Base-by-base conservation (phyloP, 441 rosid species). In the Breynia disticha region DNA sequence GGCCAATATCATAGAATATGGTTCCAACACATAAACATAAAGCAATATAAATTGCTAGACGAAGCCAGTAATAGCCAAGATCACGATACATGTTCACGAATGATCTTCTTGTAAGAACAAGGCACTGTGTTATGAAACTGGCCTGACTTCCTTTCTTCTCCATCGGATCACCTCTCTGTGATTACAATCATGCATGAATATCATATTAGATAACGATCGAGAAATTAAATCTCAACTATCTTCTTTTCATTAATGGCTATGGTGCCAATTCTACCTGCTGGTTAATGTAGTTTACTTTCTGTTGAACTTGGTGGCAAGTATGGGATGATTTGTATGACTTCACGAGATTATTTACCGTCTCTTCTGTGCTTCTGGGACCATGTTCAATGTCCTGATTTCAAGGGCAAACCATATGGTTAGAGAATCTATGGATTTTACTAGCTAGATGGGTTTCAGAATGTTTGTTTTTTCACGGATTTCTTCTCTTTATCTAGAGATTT, bases 61-160 rank as follows among this genome's bases (percentile, higher is more conserved):
- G 85, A 4, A 79, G 54, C 85, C 85, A 79, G 20, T 82, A 82
- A 43, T 82, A 82, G 52, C 85, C 89, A 18, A 65, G 66, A 61
- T 82, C 85, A 1, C 89, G 83, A 32, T 63, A 74, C 89, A 79
- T 82, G 72, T 79, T 82, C 39, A 76, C 63, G 16, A 77, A 76
- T 1, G 82, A 82, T 63, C 89, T 67, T 44, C 57, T 70, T 8
- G 73, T 68, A 1, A 82, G 67, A 21, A 77, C 72, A 11, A 68
- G 35, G 28, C 81, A 71, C 50, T 79, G 83, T 19, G 56, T 77
- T 1, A 72, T 57, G 68, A 75, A 77, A 53, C 66, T 54, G n/a
- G 80, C 71, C 15, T 68, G 76, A 11, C 61, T 59, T 59, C 66
- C 69, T 47, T 65, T 70, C 48, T 52, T 54, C 18, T 64, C 60